Base-by-base conservation (phyloP, 768 basidiomycete species). In the Lactifluus subvellereus region DNA sequence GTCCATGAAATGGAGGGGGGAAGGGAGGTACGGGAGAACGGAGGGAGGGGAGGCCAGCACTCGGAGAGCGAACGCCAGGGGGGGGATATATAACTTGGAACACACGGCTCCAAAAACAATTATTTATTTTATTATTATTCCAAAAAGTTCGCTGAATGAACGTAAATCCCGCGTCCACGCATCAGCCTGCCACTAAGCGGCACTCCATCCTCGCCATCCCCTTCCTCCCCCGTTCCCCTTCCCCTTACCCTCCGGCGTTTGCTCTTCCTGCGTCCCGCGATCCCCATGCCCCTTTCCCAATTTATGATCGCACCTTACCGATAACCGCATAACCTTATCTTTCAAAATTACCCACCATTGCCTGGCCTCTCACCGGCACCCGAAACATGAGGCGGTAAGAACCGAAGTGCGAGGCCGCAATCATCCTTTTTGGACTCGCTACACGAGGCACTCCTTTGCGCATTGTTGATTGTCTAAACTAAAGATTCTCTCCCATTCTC, bases 1-100 rank as follows among this genome's bases (percentile, higher is more conserved):
- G 76, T 86, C 84, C 85, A 88, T 87, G 69, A 68, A 66, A 62
- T 57, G 57, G 61, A 56, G 63, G 66, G 61, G 55, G 69, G 64
- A 67, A 69, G 62, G 60, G 70, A 68, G 60, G 60, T 60, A 63
- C 32, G 61, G 52, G 61, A 18, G 30, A 16, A 40, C 38, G 55
- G n/a, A 66, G 55, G 65, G 67, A 59, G 65, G 62, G 61, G 55
- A 61, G 67, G 54, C 60, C 54, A 57, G 58, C 64, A 62, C n/a
- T 22, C 13, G 30, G 10, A 22, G 43, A 45, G 55, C 42, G 50
- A 27, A 27, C 2, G 27, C 27, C 27, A 27, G 27, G 27, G 64
- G 67, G 65, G 47, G 59, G 72, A 65, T 78, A 74, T 77, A 76
- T 77, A 75, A 68, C 67, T 64, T 69, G 68, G 71, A 72, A 74